phyloP scores from a whole-genome alignment of 176 grass and related monocot genomes.

The Musa acuminata region DNA sequence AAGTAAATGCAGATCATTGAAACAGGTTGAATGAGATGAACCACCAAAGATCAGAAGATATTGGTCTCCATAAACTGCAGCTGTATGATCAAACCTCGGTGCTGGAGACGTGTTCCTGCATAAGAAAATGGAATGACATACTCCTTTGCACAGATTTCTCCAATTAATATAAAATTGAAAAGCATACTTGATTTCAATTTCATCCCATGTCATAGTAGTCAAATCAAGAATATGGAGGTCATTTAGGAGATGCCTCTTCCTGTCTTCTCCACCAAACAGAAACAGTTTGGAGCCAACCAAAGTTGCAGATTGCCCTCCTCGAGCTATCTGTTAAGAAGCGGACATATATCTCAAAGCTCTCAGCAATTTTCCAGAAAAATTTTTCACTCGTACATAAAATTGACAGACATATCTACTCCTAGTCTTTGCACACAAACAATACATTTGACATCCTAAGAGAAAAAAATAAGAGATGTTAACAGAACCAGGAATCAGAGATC shows the following conservation, averaged over 20 bases:
- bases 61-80: constrained; percentile 55
- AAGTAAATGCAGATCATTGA: constrained; percentile 83
- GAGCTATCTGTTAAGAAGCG: constrained; percentile 51
- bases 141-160: constrained; percentile 4
- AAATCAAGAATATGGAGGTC: constrained; percentile 91
- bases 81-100: constrained; percentile 82
- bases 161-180: constrained; percentile 21
- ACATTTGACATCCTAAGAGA: neutral
- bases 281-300: constrained; percentile 54
- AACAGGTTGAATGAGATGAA: constrained; percentile 89
- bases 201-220: constrained; percentile 93
- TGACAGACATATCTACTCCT: neutral
- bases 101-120: constrained; percentile 55
- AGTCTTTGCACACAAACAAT: neutral
- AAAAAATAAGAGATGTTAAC: neutral
- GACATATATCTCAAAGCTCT: constrained; percentile 12
- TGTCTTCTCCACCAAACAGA: constrained; percentile 97
- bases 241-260: constrained; percentile 59
- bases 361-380: constrained; percentile 19
- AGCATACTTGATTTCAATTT: constrained; percentile 52
- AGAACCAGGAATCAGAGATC: neutral
- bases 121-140: constrained; percentile 18
- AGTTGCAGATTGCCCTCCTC: constrained; percentile 70
- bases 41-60: constrained; percentile 97
- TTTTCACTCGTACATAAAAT: neutral